These are phyloP conservation scores for Candida germanica DNA, from an alignment of 805 yeast genomes.

Conservation along the genomic window DNA sequence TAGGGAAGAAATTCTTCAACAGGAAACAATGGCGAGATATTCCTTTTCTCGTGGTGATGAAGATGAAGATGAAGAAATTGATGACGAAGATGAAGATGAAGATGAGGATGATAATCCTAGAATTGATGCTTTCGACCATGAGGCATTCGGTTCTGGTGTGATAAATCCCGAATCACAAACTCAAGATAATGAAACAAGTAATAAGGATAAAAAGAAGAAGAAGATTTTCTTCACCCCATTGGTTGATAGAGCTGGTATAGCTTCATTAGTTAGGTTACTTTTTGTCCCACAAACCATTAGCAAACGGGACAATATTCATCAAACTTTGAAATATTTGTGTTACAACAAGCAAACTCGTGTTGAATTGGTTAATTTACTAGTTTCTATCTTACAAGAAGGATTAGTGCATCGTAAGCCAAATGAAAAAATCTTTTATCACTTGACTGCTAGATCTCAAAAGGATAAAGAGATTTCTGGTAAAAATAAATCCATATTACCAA, in stretches of 20 bases:
- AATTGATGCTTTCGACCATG: not conserved
- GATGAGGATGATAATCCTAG: not conserved
- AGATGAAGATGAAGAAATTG: conserved; percentile 22
- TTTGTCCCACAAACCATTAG: conserved; percentile 68
- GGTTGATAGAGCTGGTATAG: conserved; percentile 71
- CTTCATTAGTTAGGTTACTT: conserved; percentile 65
- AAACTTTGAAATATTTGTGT: conserved; percentile 64
- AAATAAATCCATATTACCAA: conserved; percentile 37
- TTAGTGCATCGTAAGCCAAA: conserved; percentile 54
- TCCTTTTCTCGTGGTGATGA: conserved; percentile 18
- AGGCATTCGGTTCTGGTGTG: too few species aligned
- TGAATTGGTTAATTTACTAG: conserved; percentile 66
- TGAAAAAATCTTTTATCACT: conserved; percentile 57
- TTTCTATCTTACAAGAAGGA: conserved; percentile 78
- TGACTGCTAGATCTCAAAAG: conserved; percentile 42
- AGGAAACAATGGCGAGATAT: conserved; percentile 48
- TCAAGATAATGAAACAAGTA: conserved; percentile 14
- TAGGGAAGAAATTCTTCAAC: conserved; percentile 59
- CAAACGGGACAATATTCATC: conserved; percentile 62
- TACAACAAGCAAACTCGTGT: conserved; percentile 73
- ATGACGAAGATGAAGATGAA: conserved; percentile 15
- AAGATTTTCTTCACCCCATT: conserved; percentile 56
- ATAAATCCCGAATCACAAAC: too few species aligned
- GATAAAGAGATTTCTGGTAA: conserved; percentile 4
- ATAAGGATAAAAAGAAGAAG: conserved; percentile 12